Percentiles rank a stretch among this genome's conserved stretches.
phyloP scores from a whole-genome alignment of 768 basidiomycete genomes.

The Leccinum subtestaceum region DNA sequence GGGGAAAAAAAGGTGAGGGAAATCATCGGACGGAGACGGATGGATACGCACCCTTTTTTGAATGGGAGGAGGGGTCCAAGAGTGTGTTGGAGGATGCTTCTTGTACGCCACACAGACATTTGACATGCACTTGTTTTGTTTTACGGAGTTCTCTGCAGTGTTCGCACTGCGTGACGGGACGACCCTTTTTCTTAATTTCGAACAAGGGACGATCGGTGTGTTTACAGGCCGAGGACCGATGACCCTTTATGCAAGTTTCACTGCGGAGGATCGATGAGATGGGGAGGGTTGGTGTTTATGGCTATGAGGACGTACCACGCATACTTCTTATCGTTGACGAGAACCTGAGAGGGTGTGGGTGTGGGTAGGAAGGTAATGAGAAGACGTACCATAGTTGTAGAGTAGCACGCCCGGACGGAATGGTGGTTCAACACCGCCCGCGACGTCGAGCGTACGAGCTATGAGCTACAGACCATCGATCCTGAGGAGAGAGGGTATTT shows the following conservation, averaged over 20 bases:
- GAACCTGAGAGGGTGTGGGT: conserved; percentile 43
- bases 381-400: conserved; percentile 38
- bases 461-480: conserved; percentile 32
- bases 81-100: conserved; percentile 24
- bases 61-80: conserved; percentile 31
- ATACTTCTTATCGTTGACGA: conserved; percentile 76
- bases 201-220: conserved; percentile 86
- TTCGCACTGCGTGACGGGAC: conserved; percentile 54
- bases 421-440: conserved; percentile 50
- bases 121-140: conserved; percentile 45
- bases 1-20: conserved; percentile 27
- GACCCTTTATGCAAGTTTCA: conserved; percentile 93
- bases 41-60: conserved; percentile 62
- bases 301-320: conserved; percentile 60
- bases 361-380: not conserved
- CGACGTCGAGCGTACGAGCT: conserved; percentile 56
- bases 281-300: not conserved
- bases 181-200: conserved; percentile 70
- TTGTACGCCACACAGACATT: conserved; percentile 42
- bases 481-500: conserved; percentile 36
- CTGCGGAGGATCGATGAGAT: conserved; percentile 37
- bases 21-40: not conserved
- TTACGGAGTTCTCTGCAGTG: conserved; percentile 47
- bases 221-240: conserved; percentile 85
- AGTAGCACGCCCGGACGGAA: conserved; percentile 32